phyloP scores from a whole-genome alignment of 2,329 filamentous ascomycete genomes.

The Trichoderma pleuroti region DNA sequence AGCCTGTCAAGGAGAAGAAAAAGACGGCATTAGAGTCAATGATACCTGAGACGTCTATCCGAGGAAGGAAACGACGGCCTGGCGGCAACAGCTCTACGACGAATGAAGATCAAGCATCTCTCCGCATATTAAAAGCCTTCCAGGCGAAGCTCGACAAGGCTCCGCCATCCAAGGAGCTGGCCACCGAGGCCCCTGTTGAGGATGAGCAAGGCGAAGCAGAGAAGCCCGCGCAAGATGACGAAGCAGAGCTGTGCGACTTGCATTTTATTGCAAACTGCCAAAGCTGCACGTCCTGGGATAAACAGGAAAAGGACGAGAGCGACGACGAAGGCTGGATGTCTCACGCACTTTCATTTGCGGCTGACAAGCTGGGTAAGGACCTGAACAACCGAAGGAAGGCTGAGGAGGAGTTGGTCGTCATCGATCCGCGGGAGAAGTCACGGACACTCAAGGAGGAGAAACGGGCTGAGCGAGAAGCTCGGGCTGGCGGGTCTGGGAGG shows the following conservation, averaged over 20 bases:
- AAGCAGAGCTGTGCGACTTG: conserved; percentile 78
- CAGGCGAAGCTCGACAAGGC: conserved; percentile 67
- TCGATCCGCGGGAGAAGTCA: conserved; percentile 84
- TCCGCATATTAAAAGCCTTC: conserved; percentile 76
- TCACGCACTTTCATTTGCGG: conserved; percentile 79
- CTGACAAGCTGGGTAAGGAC: conserved; percentile 88
- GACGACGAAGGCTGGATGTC: conserved; percentile 77
- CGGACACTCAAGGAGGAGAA: conserved; percentile 66
- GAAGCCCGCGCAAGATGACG: conserved; percentile 49
- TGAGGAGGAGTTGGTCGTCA: conserved; percentile 86
- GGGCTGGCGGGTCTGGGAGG: conserved; percentile 51
- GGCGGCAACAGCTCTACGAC: conserved; percentile 51
- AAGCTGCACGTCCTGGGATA: conserved; percentile 83
- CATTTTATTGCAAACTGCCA: conserved; percentile 97
- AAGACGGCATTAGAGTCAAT: conserved; percentile 69
- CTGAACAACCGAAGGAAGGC: conserved; percentile 86
- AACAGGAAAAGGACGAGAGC: conserved; percentile 55
- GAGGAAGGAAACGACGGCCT: conserved; percentile 66
- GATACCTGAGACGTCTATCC: conserved; percentile 68
- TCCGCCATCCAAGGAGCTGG: conserved; percentile 39
- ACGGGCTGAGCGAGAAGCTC: conserved; percentile 54
- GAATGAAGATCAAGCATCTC: conserved; percentile 58
- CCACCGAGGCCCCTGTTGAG: conserved; percentile 38
- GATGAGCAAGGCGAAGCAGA: conserved; percentile 30
- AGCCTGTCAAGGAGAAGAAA: conserved; percentile 52